A percentile compares a stretch with the other conserved stretches of the same genome.
Evolutionary conservation across 1,284 basidiomycete species (phyloP).

Genomic region (Malassezia sp.): DNA sequence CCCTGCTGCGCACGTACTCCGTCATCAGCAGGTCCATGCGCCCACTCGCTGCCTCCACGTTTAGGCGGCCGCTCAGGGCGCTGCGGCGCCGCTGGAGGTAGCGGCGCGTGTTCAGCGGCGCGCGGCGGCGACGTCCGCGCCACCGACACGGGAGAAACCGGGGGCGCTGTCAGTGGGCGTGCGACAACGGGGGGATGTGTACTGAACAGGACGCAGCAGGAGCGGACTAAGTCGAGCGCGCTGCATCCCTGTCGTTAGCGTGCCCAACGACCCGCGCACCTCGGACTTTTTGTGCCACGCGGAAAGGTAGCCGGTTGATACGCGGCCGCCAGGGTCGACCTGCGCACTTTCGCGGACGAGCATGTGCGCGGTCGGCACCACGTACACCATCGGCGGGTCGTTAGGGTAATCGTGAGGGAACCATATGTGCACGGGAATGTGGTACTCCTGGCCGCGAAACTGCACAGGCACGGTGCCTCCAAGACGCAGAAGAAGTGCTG

Average conservation of each 20-base stretch:
- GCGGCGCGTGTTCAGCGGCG: conserved; percentile 13
- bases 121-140: conserved; percentile 18
- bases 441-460: conserved; percentile 67
- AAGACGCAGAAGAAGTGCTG: conserved; percentile 74
- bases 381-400: conserved; percentile 75
- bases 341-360: conserved; percentile 65
- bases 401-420: conserved; percentile 45
- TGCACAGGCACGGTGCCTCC: conserved; percentile 82
- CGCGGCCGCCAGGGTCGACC: conserved; percentile 72
- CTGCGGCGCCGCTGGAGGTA: no score
- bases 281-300: conserved; percentile 74
- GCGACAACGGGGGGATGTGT: conserved; percentile 79
- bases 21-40: no score
- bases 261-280: conserved; percentile 54
- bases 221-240: conserved; percentile 57
- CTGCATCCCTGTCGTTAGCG: neutral
- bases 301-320: conserved; percentile 59
- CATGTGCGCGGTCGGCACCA: conserved; percentile 87
- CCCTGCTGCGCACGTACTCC: no score
- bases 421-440: conserved; percentile 89
- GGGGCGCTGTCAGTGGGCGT: no score
- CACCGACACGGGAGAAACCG: conserved; percentile 26
- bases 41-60: no score
- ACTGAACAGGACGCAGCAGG: conserved; percentile 70
- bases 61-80: no score